Evolutionary conservation across 441 rosid species (phyloP).

Genomic region (Pelargonium cotyledonis): DNA sequence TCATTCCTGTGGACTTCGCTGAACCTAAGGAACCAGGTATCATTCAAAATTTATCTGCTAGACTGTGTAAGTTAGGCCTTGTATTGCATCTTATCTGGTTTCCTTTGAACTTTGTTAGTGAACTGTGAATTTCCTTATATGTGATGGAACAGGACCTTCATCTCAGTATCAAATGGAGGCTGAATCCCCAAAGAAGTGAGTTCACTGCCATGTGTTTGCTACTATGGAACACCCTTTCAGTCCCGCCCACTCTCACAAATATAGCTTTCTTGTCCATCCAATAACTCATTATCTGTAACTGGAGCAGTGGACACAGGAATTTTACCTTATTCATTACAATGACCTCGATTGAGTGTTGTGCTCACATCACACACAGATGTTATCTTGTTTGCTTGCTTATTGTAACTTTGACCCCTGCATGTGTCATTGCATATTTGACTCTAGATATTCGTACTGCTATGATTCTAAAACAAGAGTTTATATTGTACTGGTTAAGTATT

Average conservation of each 20-base stretch:
- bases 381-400: neutral
- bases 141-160: constrained; percentile 37
- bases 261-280: neutral
- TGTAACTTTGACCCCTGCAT: neutral
- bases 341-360: no score
- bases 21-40: constrained; percentile 35
- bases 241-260: no score
- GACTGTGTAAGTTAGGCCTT: constrained; percentile 17
- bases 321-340: neutral
- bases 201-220: constrained; percentile 8
- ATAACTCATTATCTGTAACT: neutral
- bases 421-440: constrained; percentile 8
- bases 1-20: constrained; percentile 19
- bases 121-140: neutral
- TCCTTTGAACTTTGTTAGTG: neutral
- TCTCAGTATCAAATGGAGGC: constrained; percentile 30
- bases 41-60: constrained; percentile 17
- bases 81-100: constrained; percentile 8
- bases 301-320: neutral
- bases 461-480: constrained; percentile 1
- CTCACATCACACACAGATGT: neutral
- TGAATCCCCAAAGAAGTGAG: constrained; percentile 46
- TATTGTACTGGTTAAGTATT: constrained; percentile 15
- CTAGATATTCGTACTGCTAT: neutral
- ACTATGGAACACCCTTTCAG: neutral